A percentile compares a stretch with the other conserved stretches of the same genome.
phyloP scores from a whole-genome alignment of 2,329 filamentous ascomycete genomes.

The Shiraia bambusicola region DNA sequence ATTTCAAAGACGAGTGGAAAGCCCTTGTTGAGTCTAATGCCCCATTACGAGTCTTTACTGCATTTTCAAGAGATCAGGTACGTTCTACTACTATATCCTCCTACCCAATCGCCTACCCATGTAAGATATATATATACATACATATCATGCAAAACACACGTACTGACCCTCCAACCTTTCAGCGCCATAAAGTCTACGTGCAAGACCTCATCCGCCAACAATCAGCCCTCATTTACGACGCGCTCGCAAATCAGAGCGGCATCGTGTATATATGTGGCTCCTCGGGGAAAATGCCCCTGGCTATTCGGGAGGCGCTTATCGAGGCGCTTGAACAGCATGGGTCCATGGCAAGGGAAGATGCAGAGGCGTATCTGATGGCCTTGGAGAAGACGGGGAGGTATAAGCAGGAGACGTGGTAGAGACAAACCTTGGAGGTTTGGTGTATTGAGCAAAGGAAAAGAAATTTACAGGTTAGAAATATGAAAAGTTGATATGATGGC shows the following conservation, averaged over 20 bases:
- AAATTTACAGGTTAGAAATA: too few relatives aligned
- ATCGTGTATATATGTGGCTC: slow-evolving; percentile 62
- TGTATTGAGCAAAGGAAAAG: too few relatives aligned
- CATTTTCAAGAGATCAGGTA: slow-evolving; percentile 70
- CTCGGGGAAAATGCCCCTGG: slow-evolving; percentile 71
- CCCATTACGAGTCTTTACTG: slow-evolving; percentile 58
- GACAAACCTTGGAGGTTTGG: neutral
- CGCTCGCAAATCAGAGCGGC: slow-evolving; percentile 55
- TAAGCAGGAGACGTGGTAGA: slow-evolving; percentile 70
- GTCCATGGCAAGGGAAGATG: slow-evolving; percentile 48
- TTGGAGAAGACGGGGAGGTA: slow-evolving; percentile 66
- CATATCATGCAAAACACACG: too few relatives aligned
- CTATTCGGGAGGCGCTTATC: slow-evolving; percentile 66
- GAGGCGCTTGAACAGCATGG: slow-evolving; percentile 57
- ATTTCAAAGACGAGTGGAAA: slow-evolving; percentile 77
- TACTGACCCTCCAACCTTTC: too few relatives aligned
- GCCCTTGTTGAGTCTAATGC: slow-evolving; percentile 44
- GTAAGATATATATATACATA: too few relatives aligned
- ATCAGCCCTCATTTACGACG: slow-evolving; percentile 50
- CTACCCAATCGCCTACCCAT: too few relatives aligned
- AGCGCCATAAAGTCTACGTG: slow-evolving; percentile 64
- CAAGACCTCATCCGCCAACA: slow-evolving; percentile 63
- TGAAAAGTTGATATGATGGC: too few relatives aligned
- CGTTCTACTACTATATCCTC: too few relatives aligned
- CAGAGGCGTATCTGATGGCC: slow-evolving; percentile 56